phyloP scores from a whole-genome alignment of 169 alveolate species.

The Cryptosporidium xiaoi region DNA sequence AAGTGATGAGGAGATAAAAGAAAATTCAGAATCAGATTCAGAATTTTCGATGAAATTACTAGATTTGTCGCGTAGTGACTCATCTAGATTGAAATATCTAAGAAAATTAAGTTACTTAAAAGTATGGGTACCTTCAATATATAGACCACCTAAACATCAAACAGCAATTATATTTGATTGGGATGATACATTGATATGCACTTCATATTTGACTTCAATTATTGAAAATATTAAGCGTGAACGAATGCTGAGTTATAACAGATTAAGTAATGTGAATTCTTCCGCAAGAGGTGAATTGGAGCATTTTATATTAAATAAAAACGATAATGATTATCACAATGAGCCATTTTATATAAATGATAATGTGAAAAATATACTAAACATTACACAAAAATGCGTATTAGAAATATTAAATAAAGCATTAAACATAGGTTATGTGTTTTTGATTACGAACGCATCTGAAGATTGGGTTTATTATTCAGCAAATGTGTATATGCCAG shows the following conservation, averaged over 20 bases:
- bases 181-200: constrained; percentile 95
- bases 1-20: not conserved
- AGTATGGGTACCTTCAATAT: constrained; percentile 77
- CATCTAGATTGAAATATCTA: constrained; percentile 47
- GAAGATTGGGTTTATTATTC: constrained; percentile 95
- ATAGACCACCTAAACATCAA: constrained; percentile 78
- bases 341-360: not conserved
- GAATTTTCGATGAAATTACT: constrained; percentile 27
- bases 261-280: not conserved
- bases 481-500: constrained; percentile 85
- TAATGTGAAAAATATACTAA: constrained; percentile 20
- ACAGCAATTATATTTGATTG: constrained; percentile 92
- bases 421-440: constrained; percentile 83
- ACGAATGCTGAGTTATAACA: no score
- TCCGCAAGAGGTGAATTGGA: constrained; percentile 15
- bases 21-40: not conserved
- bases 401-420: constrained; percentile 81
- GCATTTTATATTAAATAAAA: not conserved
- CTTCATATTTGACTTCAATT: constrained; percentile 83
- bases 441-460: constrained; percentile 93
- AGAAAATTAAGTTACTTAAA: constrained; percentile 62
- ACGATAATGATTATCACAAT: not conserved
- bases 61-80: constrained; percentile 37
- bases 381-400: constrained; percentile 62
- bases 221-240: not conserved